Base-by-base conservation (phyloP, 768 basidiomycete species). In the Tricholomella constricta region DNA sequence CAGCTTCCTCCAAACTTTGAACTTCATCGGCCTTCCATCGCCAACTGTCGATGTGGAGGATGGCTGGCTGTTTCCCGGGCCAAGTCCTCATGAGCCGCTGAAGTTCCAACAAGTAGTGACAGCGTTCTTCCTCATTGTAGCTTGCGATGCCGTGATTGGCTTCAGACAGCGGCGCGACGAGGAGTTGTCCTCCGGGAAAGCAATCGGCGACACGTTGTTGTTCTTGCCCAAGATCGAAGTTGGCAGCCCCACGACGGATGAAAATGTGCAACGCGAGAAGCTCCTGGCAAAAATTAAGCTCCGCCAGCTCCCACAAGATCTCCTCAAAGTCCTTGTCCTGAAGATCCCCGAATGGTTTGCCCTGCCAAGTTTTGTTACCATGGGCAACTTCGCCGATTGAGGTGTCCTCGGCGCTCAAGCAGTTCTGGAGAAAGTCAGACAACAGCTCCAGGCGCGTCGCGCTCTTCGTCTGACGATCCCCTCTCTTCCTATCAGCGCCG, bases 81-180 rank as follows among this genome's bases (percentile, higher is more conserved):
- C 58, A 59, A 9, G 11, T 17, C 20, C 26, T 23, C 38, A 52
- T 45, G 11, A 58, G 5, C 6, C 34, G 25, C 17, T 43, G 47
- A 20, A 58, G 34, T 11, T 29, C 48, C 7, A 50, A 15, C 6
- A 54, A n/a, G n/a, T n/a, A n/a, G n/a, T n/a, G n/a, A n/a, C n/a
- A n/a, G n/a, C n/a, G n/a, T n/a, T n/a, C n/a, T 14, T 53, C n/a
- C 9, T 11, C 7, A 31, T 54, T 14, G 4, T 37, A 14, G 19
- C 45, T 43, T 9, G 48, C 55, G 5, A 60, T 35, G 3, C 55
- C 55, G 17, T 57, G 48, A 25, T 57, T 61, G 0, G 59, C 53
- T 4, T 32, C 38, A 2, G 12, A 26, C 14, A 57, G 37, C 35
- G 26, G n/a, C 9, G 22, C 17, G n/a, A n/a, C n/a, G n/a, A n/a